A percentile compares a stretch with the other conserved stretches of the same genome.
Conservation (phyloP, 2,329 filamentous ascomycete species). For the Orbilia javanica region DNA sequence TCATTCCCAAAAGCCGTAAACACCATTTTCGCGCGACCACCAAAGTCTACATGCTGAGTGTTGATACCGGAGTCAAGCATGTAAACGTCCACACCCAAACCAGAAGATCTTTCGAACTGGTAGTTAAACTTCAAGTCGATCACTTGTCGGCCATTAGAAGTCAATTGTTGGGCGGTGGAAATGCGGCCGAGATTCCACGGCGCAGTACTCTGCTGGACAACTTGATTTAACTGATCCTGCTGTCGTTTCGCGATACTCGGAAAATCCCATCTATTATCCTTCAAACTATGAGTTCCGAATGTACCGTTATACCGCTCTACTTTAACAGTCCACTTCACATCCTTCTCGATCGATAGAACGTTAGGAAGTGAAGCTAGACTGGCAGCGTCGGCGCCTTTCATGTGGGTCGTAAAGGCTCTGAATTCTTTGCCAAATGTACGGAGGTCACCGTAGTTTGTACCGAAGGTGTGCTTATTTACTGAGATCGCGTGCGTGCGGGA, state of each 20-base stretch:
- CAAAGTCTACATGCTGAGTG: slow-evolving; percentile 61
- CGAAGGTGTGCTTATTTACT: slow-evolving; percentile 13
- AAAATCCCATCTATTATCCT: slow-evolving; percentile 38
- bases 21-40: slow-evolving; percentile 60
- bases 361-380: slow-evolving; percentile 14
- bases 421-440: slow-evolving; percentile 26
- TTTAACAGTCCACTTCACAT: slow-evolving; percentile 15
- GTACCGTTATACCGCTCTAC: slow-evolving; percentile 47
- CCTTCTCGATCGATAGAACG: slow-evolving; percentile 29
- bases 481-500: slow-evolving; percentile 59
- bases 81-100: slow-evolving; percentile 67
- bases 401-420: slow-evolving; percentile 59
- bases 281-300: slow-evolving; percentile 25
- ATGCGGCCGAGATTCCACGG: slow-evolving; percentile 62
- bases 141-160: slow-evolving; percentile 61
- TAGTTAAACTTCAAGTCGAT: slow-evolving; percentile 61
- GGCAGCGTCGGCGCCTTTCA: slow-evolving; percentile 29
- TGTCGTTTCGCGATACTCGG: slow-evolving; percentile 29
- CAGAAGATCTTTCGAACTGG: slow-evolving; percentile 61
- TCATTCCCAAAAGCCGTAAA: slow-evolving; percentile 67
- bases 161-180: slow-evolving; percentile 61
- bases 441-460: slow-evolving; percentile 12
- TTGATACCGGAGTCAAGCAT: slow-evolving; percentile 68
- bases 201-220: slow-evolving; percentile 43
- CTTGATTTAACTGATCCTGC: not conserved